Base-by-base conservation (phyloP, 441 rosid genomes). In the Geranium incanum region DNA sequence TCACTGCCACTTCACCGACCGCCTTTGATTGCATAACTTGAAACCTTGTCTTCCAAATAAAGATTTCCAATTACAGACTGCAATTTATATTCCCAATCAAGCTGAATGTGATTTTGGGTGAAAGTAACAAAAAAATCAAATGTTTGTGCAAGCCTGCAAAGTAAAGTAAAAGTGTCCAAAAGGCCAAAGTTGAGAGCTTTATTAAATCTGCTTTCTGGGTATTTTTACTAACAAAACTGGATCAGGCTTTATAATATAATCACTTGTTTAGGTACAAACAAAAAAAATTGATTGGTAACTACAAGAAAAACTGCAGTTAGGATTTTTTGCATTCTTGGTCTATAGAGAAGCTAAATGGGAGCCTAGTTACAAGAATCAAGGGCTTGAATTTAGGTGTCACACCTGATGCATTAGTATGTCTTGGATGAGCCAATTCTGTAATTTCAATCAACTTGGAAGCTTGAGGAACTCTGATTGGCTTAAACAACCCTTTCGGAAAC, bases 351-450 rank as follows among this genome's bases (percentile, higher is more conserved):
- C 60, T 23, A 45, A 62, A 57, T 6, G 12, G 19, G 45, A 41
- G 69, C 72, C 81, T 74, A 57, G 7, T 62, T 71, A 74, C 81
- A 78, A 74, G 74, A 16, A 76, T 48, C 18, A 28, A 36, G 72
- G 74, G 76, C 67, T 74, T 50, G 59, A 72, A 75, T 41, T 74
- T 70, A 50, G 38, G 67, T 15, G 6, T 60, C 15, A 7, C 57
- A 18, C 52, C 69, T 36, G 69, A 67, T 43, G 59, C 6, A 2
- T 55, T 39, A 19, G 55, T 45, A 45, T 9, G 66, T 67, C 64
- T 65, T 70, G 66, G 75, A 15, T 37, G n/a, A 70, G 73, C 28
- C 64, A 12, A 37, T 74, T 50, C 50, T 12, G 57, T 52, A 19
- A 66, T 59, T 38, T 39, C 52, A 55, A 66, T 55, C 68, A 65